Base-by-base conservation (phyloP, 805 yeast genomes). In the Saturnispora gosingensis region DNA sequence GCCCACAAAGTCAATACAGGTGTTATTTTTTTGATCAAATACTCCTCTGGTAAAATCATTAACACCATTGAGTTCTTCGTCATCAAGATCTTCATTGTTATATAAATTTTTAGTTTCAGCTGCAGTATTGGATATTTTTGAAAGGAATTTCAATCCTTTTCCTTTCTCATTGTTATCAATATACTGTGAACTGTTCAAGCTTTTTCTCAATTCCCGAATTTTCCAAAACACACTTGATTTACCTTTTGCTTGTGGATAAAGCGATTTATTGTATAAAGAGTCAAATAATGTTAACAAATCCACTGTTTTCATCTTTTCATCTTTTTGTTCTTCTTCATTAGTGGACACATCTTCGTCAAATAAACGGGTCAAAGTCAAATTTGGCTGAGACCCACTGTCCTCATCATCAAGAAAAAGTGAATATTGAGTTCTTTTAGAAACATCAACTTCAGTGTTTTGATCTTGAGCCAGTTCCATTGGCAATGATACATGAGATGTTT, bases 341-440 rank as follows among this genome's bases (percentile, higher is more conserved):
- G 9, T 48, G 60, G 4, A 53, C 25, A 47, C 55, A 52, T n/a
- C 56, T 16, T 68, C 71, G 48, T 68, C 71, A 56, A 68, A 68
- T 6, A 68, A 53, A 45, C 63, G 54, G 9, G 62, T 61, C 50
- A 68, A 52, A 1, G 70, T 67, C 28, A 64, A 15, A 49, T 64
- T 64, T 3, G 67, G 67, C 9, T 48, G 54, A 15, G 48, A 34
- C 1, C 68, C 69, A 10, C 22, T 20, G 13, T 61, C 63, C 4
- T 52, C 67, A 18, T 60, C 67, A 39, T 62, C 68, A 18, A 65
- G 55, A 45, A 62, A 61, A 18, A 64, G 39, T 0, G 72, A 68
- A 43, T 60, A 66, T 40, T 64, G 67, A 3, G 69, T 65, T 42
- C 68, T 55, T 45, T 55, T 58, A 3, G 57, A 51, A 9, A 24